Percentiles rank a stretch among this genome's conserved stretches.
Evolutionary conservation across 352 stramenopile genomes (phyloP).

Genomic region (Phytophthora citricola): DNA sequence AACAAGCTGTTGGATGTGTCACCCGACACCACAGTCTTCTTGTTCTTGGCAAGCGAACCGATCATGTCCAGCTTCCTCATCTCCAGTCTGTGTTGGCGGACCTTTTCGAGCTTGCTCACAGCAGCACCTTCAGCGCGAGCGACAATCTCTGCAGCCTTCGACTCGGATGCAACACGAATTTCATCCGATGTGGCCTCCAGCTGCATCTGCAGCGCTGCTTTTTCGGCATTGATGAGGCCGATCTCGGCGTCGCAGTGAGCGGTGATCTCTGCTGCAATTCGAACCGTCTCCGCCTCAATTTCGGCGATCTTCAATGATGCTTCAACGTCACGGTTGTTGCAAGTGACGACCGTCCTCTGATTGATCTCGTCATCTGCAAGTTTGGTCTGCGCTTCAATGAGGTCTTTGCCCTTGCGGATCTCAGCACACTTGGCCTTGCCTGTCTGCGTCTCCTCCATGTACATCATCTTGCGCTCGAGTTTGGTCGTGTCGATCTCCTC

Average conservation of each 20-base stretch:
- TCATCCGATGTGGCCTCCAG: constrained; percentile 45
- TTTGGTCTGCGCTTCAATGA: constrained; percentile 49
- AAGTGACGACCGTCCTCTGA: constrained; percentile 48
- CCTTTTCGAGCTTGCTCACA: constrained; percentile 49
- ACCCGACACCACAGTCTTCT: constrained; percentile 47
- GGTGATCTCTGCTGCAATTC: constrained; percentile 50
- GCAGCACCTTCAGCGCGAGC: constrained; percentile 47
- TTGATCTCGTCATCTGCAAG: constrained; percentile 48
- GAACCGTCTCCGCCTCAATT: constrained; percentile 53
- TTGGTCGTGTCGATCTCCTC: constrained; percentile 66
- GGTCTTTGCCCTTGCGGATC: constrained; percentile 60
- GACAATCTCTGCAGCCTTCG: constrained; percentile 47
- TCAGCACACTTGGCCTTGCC: constrained; percentile 57
- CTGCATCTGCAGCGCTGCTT: constrained; percentile 43
- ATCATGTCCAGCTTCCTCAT: constrained; percentile 57
- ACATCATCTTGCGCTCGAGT: constrained; percentile 60
- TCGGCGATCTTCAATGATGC: constrained; percentile 49
- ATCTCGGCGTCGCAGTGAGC: constrained; percentile 51
- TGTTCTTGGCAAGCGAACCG: constrained; percentile 46
- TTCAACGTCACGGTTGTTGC: constrained; percentile 51
- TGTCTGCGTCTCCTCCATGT: constrained; percentile 71
- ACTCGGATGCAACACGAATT: constrained; percentile 34
- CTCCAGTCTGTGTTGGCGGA: constrained; percentile 39
- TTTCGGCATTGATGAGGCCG: constrained; percentile 45
- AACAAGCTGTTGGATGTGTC: constrained; percentile 60